Evolutionary conservation across 768 basidiomycete species (phyloP).

Genomic region (Podaxis sp.): DNA sequence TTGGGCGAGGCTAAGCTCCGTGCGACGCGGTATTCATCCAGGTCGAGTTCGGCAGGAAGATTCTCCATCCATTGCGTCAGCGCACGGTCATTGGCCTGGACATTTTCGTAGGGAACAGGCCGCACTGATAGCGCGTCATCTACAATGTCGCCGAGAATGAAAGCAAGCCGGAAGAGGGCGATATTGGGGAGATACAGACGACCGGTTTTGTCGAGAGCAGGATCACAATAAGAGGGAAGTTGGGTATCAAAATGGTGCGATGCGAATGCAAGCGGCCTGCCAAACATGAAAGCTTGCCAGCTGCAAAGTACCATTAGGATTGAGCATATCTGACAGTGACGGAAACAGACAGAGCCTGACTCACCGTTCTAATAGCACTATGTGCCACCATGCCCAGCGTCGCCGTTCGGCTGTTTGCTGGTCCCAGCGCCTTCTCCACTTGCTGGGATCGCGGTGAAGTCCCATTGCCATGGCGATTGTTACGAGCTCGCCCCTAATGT

Average conservation of each 20-base stretch:
- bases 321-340: conserved; percentile 9
- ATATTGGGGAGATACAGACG: conserved; percentile 74
- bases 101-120: conserved; percentile 73
- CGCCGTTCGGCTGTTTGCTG: conserved; percentile 61
- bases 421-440: conserved; percentile 68
- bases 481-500: conserved; percentile 67
- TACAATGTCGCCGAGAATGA: conserved; percentile 82
- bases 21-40: conserved; percentile 75
- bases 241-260: conserved; percentile 85
- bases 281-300: conserved; percentile 89
- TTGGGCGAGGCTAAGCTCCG: conserved; percentile 67
- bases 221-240: conserved; percentile 67
- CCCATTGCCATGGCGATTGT: conserved; percentile 81
- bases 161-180: conserved; percentile 73
- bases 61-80: conserved; percentile 74
- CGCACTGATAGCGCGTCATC: conserved; percentile 79
- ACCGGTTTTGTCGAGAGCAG: conserved; percentile 58
- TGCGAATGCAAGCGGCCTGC: conserved; percentile 70
- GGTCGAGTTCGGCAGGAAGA: conserved; percentile 69
- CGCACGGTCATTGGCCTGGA: conserved; percentile 69
- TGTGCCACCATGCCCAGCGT: conserved; percentile 92
- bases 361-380: conserved; percentile 74
- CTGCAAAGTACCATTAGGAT: conserved; percentile 31
- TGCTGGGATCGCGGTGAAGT: conserved; percentile 81
- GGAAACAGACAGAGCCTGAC: conserved; percentile 19